Conservation (phyloP, 371 early-diverging fungal species). For the Circinella umbellata region DNA sequence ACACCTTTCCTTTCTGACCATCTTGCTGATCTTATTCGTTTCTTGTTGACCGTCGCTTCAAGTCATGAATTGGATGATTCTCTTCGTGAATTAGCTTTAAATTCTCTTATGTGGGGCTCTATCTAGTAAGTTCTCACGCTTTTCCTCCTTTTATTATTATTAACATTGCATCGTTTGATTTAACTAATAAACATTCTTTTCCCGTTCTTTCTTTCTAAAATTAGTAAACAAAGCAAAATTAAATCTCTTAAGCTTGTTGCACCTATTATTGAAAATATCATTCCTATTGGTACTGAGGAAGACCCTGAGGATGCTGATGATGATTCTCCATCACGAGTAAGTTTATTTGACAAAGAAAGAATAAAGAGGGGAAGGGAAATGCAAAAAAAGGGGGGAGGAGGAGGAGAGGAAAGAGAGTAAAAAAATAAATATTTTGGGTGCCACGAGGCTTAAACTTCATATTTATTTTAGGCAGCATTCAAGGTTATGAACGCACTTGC, state of each 20-base stretch:
- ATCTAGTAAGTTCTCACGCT: conserved; percentile 63
- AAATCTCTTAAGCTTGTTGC: conserved; percentile 76
- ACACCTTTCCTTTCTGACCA: conserved; percentile 77
- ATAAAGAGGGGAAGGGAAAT: background rate
- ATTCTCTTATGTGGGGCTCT: conserved; percentile 80
- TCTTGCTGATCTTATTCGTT: conserved; percentile 75
- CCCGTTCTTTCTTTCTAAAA: background rate
- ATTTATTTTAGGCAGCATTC: conserved; percentile 55
- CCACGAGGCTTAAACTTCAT: conserved; percentile 6
- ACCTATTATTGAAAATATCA: conserved; percentile 72
- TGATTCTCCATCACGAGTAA: conserved; percentile 70
- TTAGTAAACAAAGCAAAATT: conserved; percentile 75
- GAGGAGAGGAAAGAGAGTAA: background rate
- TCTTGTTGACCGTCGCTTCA: conserved; percentile 69
- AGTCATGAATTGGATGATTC: conserved; percentile 67
- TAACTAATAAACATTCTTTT: no score
- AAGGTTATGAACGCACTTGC: conserved; percentile 76
- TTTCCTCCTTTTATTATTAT: background rate
- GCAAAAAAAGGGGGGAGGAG: background rate
- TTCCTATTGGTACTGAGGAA: conserved; percentile 84
- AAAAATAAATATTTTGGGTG: background rate
- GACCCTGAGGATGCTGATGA: conserved; percentile 84
- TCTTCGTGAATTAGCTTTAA: conserved; percentile 77
- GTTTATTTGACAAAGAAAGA: conserved; percentile 1
- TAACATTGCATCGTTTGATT: background rate